phyloP scores from a whole-genome alignment of 1,284 basidiomycete genomes.

The Afroboletus lepidellus region DNA sequence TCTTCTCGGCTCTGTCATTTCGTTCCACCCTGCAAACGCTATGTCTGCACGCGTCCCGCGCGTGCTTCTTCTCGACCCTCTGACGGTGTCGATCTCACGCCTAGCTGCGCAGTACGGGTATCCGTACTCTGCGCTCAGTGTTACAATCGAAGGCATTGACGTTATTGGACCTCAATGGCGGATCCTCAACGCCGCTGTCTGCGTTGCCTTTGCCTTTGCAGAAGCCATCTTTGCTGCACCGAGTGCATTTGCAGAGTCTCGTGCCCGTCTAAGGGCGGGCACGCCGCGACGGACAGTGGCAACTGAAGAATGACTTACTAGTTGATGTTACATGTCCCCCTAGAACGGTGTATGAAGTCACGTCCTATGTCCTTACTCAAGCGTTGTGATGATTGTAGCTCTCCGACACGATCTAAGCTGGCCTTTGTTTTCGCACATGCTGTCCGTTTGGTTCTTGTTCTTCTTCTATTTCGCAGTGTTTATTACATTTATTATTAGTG shows the following conservation, averaged over 20 bases:
- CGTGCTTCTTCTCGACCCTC: constrained; percentile 47
- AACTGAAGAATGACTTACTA: constrained; percentile 18
- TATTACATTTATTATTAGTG: constrained; percentile 24
- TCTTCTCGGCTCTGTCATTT: constrained; percentile 54
- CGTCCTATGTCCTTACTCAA: not conserved
- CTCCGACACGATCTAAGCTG: constrained; percentile 3
- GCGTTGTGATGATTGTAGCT: not conserved
- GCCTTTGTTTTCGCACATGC: constrained; percentile 15
- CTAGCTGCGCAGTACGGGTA: constrained; percentile 57
- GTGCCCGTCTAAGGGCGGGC: constrained; percentile 22
- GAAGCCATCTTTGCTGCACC: constrained; percentile 47
- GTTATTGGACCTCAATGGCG: constrained; percentile 53
- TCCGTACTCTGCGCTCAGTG: constrained; percentile 38
- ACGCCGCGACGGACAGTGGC: constrained; percentile 25
- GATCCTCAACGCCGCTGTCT: constrained; percentile 49
- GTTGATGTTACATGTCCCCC: not conserved
- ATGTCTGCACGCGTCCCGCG: constrained; percentile 24
- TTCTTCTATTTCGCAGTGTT: not conserved
- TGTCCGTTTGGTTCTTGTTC: constrained; percentile 13
- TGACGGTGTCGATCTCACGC: constrained; percentile 59
- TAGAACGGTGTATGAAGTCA: not conserved
- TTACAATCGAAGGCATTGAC: constrained; percentile 38
- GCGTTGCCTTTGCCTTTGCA: constrained; percentile 60
- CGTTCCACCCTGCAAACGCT: constrained; percentile 48
- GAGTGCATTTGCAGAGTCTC: constrained; percentile 32